These are phyloP conservation scores for Helichrysum umbraculigerum DNA, from an alignment of 129 eudicot genomes.

Conservation along the genomic window DNA sequence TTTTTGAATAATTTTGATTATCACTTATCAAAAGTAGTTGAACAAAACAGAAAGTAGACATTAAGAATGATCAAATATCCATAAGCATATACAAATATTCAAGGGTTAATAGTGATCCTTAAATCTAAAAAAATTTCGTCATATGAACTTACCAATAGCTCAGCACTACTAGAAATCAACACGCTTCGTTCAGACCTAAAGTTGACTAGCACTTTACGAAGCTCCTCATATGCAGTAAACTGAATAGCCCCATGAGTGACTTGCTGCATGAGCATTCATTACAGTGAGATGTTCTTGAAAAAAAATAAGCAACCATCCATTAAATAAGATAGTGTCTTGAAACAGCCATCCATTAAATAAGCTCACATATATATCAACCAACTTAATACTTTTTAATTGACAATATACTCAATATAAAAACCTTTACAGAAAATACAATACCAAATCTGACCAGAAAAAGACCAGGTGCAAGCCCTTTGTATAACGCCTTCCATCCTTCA, in stretches of 20 bases:
- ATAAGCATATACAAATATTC: neutral
- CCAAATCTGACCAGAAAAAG: constrained; percentile 76
- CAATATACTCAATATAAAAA: neutral
- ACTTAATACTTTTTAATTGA: neutral
- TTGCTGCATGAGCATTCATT: constrained; percentile 58
- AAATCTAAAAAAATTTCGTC: neutral
- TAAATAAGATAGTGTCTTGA: neutral
- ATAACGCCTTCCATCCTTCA: constrained; percentile 91
- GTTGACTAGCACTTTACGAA: constrained; percentile 62
- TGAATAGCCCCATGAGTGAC: constrained; percentile 96
- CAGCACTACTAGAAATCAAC: constrained; percentile 35
- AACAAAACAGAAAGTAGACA: constrained; percentile 1
- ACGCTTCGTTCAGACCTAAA: constrained; percentile 41
- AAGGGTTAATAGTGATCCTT: neutral
- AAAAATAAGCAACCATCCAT: neutral
- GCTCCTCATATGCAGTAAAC: constrained; percentile 95
- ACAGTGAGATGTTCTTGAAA: neutral
- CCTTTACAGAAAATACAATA: constrained; percentile 16
- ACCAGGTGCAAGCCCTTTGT: constrained; percentile 84
- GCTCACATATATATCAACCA: neutral
- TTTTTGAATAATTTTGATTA: neutral
- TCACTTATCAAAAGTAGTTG: neutral
- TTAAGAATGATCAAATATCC: constrained; percentile 7
- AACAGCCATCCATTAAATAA: neutral
- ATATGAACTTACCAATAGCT: constrained; percentile 53